phyloP scores from a whole-genome alignment of 495 filamentous ascomycete species.

The Friedmanniomyces simplex region DNA sequence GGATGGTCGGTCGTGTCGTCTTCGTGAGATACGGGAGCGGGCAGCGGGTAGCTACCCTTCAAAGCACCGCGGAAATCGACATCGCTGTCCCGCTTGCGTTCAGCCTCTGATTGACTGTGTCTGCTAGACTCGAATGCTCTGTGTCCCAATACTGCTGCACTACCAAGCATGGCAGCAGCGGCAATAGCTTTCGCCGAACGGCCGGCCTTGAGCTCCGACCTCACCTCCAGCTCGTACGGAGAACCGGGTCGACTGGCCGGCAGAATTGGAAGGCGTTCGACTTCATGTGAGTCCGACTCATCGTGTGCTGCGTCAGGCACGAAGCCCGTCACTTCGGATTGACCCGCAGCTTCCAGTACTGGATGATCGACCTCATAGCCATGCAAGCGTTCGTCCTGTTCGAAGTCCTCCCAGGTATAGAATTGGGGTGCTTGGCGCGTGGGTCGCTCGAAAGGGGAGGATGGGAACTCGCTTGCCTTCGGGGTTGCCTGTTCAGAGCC shows the following conservation, averaged over 20 bases:
- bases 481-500: slow-evolving; percentile 31
- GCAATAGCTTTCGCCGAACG: slow-evolving; percentile 1
- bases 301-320: too few species aligned
- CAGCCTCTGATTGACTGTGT: background rate
- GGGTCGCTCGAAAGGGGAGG: background rate
- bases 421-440: slow-evolving; percentile 15
- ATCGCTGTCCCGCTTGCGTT: background rate
- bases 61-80: too few species aligned
- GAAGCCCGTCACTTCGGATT: background rate
- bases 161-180: slow-evolving; percentile 4
- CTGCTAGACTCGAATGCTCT: background rate
- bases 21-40: background rate
- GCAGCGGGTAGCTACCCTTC: background rate
- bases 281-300: background rate
- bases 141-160: background rate
- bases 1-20: too few species aligned
- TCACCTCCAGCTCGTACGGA: background rate
- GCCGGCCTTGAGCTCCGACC: background rate
- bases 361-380: background rate
- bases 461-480: slow-evolving; percentile 18
- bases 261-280: background rate
- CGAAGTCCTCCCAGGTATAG: slow-evolving; percentile 23
- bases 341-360: background rate
- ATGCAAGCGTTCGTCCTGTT: slow-evolving; percentile 14
- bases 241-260: background rate